Evolutionary conservation across 148 eudicot genomes (phyloP).

Genomic region (Chenopodium album): DNA sequence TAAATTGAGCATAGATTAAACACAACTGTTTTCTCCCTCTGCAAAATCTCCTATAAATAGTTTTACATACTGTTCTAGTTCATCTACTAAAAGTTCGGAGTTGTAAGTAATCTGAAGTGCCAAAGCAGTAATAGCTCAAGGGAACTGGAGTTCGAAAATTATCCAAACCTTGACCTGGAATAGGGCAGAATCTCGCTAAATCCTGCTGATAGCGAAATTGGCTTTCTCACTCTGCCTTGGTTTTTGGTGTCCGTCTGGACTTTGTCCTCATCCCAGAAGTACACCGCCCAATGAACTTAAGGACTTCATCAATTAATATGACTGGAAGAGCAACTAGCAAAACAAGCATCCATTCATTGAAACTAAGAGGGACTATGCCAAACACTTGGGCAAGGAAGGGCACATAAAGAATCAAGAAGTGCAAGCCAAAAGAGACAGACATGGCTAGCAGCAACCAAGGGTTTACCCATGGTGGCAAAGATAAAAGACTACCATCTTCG

Average conservation of each 20-base stretch:
- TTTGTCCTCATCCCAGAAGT: slow-evolving; percentile 37
- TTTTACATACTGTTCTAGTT: slow-evolving; percentile 25
- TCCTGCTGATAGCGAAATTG: background rate
- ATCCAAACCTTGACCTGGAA: slow-evolving; percentile 23
- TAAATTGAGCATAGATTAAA: slow-evolving; percentile 18
- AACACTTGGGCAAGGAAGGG: slow-evolving; percentile 74
- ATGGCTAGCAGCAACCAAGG: slow-evolving; percentile 70
- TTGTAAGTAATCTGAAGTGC: slow-evolving; percentile 15
- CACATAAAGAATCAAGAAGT: slow-evolving; percentile 67
- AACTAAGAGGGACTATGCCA: slow-evolving; percentile 70
- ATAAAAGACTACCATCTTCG: slow-evolving; percentile 62
- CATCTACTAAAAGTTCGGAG: slow-evolving; percentile 17
- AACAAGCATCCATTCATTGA: slow-evolving; percentile 64
- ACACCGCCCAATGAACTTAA: slow-evolving; percentile 74
- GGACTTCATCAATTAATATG: slow-evolving; percentile 78
- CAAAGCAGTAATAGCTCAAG: slow-evolving; percentile 24
- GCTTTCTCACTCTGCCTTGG: slow-evolving; percentile 48
- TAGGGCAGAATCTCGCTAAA: background rate
- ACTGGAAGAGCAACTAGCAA: slow-evolving; percentile 62
- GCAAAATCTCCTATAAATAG: slow-evolving; percentile 28
- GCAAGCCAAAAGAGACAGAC: slow-evolving; percentile 72
- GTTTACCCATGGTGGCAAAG: slow-evolving; percentile 85
- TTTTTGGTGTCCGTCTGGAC: slow-evolving; percentile 26
- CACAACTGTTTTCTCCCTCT: slow-evolving; percentile 3
- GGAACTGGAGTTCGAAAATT: background rate